Base-by-base conservation (phyloP, 768 basidiomycete species). In the Tylopilus rubrobrunneus region DNA sequence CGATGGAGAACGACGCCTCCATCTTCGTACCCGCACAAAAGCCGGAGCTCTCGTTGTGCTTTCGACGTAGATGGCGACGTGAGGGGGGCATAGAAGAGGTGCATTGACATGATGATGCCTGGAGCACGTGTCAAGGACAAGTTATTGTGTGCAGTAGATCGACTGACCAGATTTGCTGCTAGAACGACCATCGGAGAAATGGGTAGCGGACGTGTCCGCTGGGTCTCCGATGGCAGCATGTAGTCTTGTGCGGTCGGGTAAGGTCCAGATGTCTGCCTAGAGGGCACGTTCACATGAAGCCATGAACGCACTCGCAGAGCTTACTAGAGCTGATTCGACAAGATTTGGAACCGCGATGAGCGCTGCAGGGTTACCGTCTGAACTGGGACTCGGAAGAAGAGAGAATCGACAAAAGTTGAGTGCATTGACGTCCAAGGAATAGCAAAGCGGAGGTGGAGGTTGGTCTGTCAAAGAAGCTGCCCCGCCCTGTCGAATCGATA, bases 331-430 rank as follows among this genome's bases (percentile, higher is more conserved):
- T 7, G 95, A 96, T 63, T 98, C 92, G 9, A 93, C 78, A 23
- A 98, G 76, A 62, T 94, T 95, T 0, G 94, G 94, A 14, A 97
- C 73, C 0, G 91, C 92, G 27, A 98, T 66, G 43, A 93, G 71
- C 1, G 82, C 85, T 15, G 54, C 44, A 23, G 15, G 51, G 15
- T 53, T 61, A 62, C 56, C 59, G 1, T 45, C 39, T 52, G 55
- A 8, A 52, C 54, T 44, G 48, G 47, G 37, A 17, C 57, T 58
- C 31, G 62, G 68, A 36, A 88, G 66, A 3, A 98, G 73, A 7
- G 90, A 87, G 70, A 97, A 94, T 2, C 87, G 83, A 70, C 96
- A 98, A 67, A 88, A 98, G 64, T 96, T 97, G 51, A 98, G 77
- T 2, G 96, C 86, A 65, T 99, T 99, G 55, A 95, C 85, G 62